Base-by-base conservation (phyloP, 2,329 filamentous ascomycete genomes). In the Phialophora verrucosa region DNA sequence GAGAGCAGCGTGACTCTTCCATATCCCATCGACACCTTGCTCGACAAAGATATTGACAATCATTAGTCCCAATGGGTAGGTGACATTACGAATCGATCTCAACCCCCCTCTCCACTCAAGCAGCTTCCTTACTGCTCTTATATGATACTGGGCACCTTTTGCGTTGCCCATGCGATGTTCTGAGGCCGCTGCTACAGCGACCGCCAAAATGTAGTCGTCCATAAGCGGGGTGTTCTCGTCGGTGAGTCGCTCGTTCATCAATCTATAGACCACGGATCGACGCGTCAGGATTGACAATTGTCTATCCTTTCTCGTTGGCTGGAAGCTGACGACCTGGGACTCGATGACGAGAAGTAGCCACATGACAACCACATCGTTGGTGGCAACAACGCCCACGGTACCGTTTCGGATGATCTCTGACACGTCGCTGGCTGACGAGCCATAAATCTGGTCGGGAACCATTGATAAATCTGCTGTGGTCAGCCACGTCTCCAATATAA, bases 301-400 rank as follows among this genome's bases (percentile, higher is more conserved):
- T 35, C 44, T 54, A n/a, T 60, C 62, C 31, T 44, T 54, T 44
- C 38, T 64, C 14, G 42, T 59, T 6, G 62, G 56, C 32, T 64
- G 62, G 25, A 59, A 64, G 25, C 47, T 64, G 42, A 60, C 56
- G 47, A 64, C 49, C n/a, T 64, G 56, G 17, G 62, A 60, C 31
- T 64, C 62, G 17, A 64, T 47, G 29, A 55, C 55, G n/a, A 60
- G 62, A 17, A 64, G 47, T 12, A 60, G 25, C 62, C 55, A 64
- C 55, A 59, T 44, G 20, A 58, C 25, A 14, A 55, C 56, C 12
- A 64, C 59, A 12, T 38, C 55, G 58, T 60, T 60, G 23, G 31
- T 35, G 20, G 44, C 47, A 20, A 64, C 29, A 10, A 64, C 56
- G 11, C 20, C 20, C 20, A 64, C 17, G 11, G 55, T 59, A 10